Conservation (phyloP, 2,329 filamentous ascomycete genomes). For the Penicillium expansum region DNA sequence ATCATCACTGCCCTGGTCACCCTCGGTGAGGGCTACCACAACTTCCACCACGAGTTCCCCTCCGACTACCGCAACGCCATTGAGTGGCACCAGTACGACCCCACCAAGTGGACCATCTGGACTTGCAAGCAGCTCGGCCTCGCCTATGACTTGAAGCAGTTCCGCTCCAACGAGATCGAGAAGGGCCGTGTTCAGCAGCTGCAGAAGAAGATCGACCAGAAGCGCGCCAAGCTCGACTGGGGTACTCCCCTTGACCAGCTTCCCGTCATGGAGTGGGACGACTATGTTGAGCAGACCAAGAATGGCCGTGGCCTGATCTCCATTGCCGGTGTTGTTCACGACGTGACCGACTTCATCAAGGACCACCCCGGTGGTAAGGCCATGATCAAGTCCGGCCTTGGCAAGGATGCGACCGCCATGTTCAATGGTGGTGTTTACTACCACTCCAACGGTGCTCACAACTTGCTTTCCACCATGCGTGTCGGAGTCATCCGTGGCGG, state of each 20-base stretch:
- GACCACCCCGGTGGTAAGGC: slow-evolving; percentile 89
- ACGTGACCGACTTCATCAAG: slow-evolving; percentile 79
- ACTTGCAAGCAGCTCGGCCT: slow-evolving; percentile 79
- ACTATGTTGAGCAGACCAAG: slow-evolving; percentile 75
- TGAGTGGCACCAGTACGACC: slow-evolving; percentile 87
- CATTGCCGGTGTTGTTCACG: slow-evolving; percentile 81
- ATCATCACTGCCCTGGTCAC: slow-evolving; percentile 81
- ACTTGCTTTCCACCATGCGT: slow-evolving; percentile 82
- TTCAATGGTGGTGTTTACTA: slow-evolving; percentile 91
- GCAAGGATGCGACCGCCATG: slow-evolving; percentile 84
- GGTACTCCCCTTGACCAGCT: slow-evolving; percentile 80
- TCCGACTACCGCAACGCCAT: slow-evolving; percentile 92
- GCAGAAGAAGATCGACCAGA: slow-evolving; percentile 91
- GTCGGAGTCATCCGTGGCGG: slow-evolving; percentile 83
- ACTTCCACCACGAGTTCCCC: slow-evolving; percentile 94
- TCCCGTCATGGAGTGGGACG: slow-evolving; percentile 82
- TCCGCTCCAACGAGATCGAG: slow-evolving; percentile 88
- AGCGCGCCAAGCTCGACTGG: slow-evolving; percentile 80
- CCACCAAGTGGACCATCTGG: slow-evolving; percentile 88
- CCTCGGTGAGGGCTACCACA: slow-evolving; percentile 87
- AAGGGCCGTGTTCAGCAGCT: slow-evolving; percentile 85
- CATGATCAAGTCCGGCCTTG: slow-evolving; percentile 76
- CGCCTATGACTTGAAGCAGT: slow-evolving; percentile 84
- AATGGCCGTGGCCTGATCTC: slow-evolving; percentile 73
- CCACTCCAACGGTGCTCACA: slow-evolving; percentile 87